These are phyloP conservation scores for Monsonia emarginata DNA, from an alignment of 441 rosid genomes.

Conservation along the genomic window DNA sequence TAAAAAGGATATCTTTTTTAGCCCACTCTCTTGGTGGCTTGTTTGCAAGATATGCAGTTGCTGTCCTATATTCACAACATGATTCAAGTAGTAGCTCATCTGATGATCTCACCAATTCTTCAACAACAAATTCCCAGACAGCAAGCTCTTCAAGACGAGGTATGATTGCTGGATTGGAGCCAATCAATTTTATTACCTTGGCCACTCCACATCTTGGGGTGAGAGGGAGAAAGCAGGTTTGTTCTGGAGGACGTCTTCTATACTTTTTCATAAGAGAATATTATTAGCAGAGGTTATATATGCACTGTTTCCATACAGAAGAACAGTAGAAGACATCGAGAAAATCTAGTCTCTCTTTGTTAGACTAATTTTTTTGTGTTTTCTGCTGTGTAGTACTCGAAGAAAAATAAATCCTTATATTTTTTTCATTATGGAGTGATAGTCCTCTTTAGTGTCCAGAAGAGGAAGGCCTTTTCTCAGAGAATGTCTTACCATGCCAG, in stretches of 20 bases:
- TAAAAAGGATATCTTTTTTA: slow-evolving; percentile 73
- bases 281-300: neutral
- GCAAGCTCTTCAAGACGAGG: slow-evolving; percentile 30
- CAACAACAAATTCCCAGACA: slow-evolving; percentile 23
- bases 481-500: no score
- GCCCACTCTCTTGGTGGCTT: slow-evolving; percentile 98
- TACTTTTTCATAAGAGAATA: neutral
- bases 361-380: no score
- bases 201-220: slow-evolving; percentile 97
- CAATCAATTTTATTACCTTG: slow-evolving; percentile 76
- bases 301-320: no score
- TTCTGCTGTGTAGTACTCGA: no score
- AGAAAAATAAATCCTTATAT: no score
- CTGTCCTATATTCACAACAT: slow-evolving; percentile 48
- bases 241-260: slow-evolving; percentile 19
- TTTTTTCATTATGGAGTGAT: no score
- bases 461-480: no score
- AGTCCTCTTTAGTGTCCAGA: no score
- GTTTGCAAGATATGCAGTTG: slow-evolving; percentile 78
- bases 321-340: no score
- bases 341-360: no score
- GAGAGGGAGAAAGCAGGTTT: slow-evolving; percentile 83
- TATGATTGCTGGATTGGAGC: slow-evolving; percentile 76
- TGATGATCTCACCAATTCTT: slow-evolving; percentile 23
- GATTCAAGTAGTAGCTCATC: slow-evolving; percentile 18